Evolutionary conservation across 768 basidiomycete genomes (phyloP).

Genomic region (Termitomyces sp.): DNA sequence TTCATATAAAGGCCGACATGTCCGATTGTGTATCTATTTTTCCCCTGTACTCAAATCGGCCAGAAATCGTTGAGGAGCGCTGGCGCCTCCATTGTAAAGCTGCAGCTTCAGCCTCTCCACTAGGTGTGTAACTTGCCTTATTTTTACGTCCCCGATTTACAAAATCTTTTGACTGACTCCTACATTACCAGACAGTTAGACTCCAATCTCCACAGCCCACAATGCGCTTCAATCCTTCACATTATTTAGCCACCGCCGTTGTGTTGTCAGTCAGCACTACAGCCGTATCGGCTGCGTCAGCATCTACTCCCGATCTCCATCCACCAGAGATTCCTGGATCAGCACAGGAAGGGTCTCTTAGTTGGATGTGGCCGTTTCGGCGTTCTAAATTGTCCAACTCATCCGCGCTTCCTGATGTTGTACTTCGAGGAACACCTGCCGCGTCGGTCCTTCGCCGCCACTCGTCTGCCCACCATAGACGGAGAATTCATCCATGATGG

Average conservation of each 20-base stretch:
- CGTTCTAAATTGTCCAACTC: not conserved
- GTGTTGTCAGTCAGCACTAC: conserved; percentile 5
- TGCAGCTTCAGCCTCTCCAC: not conserved
- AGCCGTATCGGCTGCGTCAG: conserved; percentile 1
- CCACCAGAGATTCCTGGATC: not conserved
- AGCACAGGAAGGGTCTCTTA: not conserved
- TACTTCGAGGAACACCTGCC: conserved; percentile 9
- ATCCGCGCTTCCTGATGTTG: not conserved
- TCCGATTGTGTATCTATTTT: not conserved
- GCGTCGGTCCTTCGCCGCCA: conserved; percentile 13
- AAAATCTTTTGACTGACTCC: not conserved
- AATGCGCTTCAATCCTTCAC: conserved; percentile 11
- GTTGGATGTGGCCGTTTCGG: conserved; percentile 12
- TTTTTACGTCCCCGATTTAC: too few species aligned
- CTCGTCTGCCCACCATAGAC: conserved; percentile 13
- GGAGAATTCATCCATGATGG: conserved; percentile 16
- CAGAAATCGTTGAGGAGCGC: not conserved
- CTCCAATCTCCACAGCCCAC: not conserved
- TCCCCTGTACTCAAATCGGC: not conserved
- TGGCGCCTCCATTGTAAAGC: not conserved
- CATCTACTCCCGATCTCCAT: not conserved
- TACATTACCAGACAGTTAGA: not conserved
- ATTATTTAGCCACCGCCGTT: conserved; percentile 7
- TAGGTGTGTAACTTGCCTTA: not conserved
- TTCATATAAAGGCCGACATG: conserved; percentile 4